Evolutionary conservation across 2,329 filamentous ascomycete genomes (phyloP).

Genomic region (Colletotrichum sublineola): DNA sequence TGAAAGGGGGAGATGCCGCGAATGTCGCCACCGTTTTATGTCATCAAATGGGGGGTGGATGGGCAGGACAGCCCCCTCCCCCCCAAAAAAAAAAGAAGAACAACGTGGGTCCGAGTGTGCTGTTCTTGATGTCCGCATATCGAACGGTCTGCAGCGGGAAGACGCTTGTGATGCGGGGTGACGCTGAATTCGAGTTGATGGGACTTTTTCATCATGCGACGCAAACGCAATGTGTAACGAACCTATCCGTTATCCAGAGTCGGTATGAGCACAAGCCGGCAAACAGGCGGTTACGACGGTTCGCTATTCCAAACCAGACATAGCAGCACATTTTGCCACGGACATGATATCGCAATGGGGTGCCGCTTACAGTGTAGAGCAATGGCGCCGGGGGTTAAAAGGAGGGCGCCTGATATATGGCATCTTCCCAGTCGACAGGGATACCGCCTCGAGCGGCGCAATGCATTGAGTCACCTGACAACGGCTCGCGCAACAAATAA

Average conservation of each 20-base stretch:
- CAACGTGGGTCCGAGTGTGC: background rate
- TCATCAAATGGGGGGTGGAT: background rate
- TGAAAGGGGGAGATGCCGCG: background rate
- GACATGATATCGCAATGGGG: constrained; percentile 12
- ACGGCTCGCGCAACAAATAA: constrained; percentile 7
- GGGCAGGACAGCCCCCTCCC: background rate
- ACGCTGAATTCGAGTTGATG: background rate
- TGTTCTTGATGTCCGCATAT: background rate
- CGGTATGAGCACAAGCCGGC: background rate
- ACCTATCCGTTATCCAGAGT: background rate
- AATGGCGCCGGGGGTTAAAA: background rate
- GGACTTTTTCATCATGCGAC: background rate
- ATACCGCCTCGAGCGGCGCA: background rate
- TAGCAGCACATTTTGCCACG: background rate
- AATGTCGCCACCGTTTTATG: constrained; percentile 16
- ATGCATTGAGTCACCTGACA: constrained; percentile 1
- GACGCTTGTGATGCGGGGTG: background rate
- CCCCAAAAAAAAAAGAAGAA: too few species aligned
- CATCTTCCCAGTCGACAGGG: constrained; percentile 10
- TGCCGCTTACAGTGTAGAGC: background rate
- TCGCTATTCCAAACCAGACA: too few species aligned
- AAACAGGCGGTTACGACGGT: background rate
- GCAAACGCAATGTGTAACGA: too few species aligned
- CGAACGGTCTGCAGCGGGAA: background rate
- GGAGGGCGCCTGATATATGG: constrained; percentile 3